Evolutionary conservation across 1,139 yeast species (phyloP), one percentile per base, ranked within the genome.

Genomic region (Diutina pseudorugosa): DNA sequence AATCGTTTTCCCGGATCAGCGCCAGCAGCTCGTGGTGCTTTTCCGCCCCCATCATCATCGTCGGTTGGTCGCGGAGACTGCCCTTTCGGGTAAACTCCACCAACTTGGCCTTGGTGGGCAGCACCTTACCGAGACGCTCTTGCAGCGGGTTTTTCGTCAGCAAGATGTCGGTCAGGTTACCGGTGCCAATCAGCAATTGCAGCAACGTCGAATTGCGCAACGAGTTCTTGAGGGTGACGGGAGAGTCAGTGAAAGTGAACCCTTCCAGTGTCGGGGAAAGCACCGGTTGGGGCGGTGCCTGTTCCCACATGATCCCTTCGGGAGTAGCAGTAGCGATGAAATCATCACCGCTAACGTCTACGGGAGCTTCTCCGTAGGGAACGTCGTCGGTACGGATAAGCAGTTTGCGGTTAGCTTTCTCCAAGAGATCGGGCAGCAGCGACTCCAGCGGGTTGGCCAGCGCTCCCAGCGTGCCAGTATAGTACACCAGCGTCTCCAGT

Each of bases 51-150:
- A 43, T 25, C 23, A 43, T 21, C 36, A 30, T 11, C 25, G 30
- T 23, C 40, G 27, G 49, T 16, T 45, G 40, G 9, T 45, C 49
- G 19, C 40, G 27, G 59, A 69, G 65, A 60, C 78, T 70, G 33
- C 76, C 76, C 57, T 72, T 72, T 59, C 80, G 65, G 8, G 80
- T 76, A 58, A 79, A 78, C 53, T 78, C 78, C 51, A 79, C 80
- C 55, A 79, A 65, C 59, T 78, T 76, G 12, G 80, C 81, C 51
- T 66, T 45, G n/a, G 27, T 11, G 5, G 49, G 49, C 40, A 23
- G 33, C 16, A 33, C 25, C 40, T 27, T 25, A 11, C 36, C 18
- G n/a, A 45, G 25, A 21, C 25, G 21, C 14, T 45, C 49, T 16
- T 45, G 49, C 21, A 27, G 27, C 19, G 33, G 27, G 33, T 20